Base-by-base conservation (phyloP, 164 flowering plant genomes). In the Amborella trichopoda region DNA sequence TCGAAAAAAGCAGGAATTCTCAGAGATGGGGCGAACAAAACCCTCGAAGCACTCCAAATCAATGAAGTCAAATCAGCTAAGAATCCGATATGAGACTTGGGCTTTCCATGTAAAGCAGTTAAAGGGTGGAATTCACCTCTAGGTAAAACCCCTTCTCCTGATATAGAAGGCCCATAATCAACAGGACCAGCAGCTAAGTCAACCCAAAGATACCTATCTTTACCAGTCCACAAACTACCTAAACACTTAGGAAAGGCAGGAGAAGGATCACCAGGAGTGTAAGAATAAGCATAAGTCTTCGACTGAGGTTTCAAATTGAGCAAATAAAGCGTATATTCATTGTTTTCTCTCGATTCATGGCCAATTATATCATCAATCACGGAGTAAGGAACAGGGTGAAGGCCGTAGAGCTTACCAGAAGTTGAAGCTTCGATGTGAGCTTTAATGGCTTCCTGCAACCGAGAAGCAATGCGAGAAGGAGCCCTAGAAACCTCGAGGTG, bases 131-230 rank as follows among this genome's bases (percentile, higher is more conserved):
- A 91, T 56, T 84, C 95, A 0, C 96, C 96, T 10, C 71, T 63
- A 0, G 95, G 93, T 17, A 87, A 23, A 23, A 83, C 69, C 36
- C 96, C 99, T 33, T 93, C 99, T 2, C 96, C 99, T 0, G 99
- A 80, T 14, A 88, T 34, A 0, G 77, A 77, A 13, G 99, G 99
- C 13, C 99, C 95, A 36, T 87, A 88, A 50, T 88, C 83, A 6
- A 93, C 89, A 2, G 99, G 99, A 0, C 96, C 99, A 0, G 99
- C 96, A 2, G 68, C 74, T 24, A 93, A 70, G 62, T 93, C 99
- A 24, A 88, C 63, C 96, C 99, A 93, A 27, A 81, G 14, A 42
- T 88, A 93, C 51, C 96, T 56, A 11, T 84, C 91, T 22, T 69
- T 73, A 4, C 83, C 94, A 1, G 88, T 69, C 96, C 94, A 93